Evolutionary conservation across 2,329 filamentous ascomycete genomes (phyloP), one percentile per base, ranked within the genome.

Genomic region (Xylariales sp.): DNA sequence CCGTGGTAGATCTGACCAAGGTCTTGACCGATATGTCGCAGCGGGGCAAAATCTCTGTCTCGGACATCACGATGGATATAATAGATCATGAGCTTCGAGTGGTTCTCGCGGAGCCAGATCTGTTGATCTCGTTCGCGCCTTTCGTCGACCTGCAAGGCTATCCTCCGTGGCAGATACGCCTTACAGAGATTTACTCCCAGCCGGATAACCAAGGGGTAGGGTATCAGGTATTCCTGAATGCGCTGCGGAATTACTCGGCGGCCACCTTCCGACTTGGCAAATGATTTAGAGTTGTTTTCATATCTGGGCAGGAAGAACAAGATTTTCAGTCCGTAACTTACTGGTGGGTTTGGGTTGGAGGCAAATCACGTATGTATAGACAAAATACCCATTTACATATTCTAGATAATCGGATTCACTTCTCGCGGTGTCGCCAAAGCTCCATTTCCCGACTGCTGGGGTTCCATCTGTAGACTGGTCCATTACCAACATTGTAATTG

Each of bases 1-100:
- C 91, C 4, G 78, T 98, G 45, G 90, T 98, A 28, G 93, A 98
- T 61, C 75, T 98, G 31, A 98, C 93, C 29, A 88, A 90, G 56
- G 97, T 94, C 1, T 72, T 98, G 16, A 80, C 91, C 5, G 88
- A 95, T 56, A 97, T 98, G 93, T 86, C 88, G 6, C 93, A 97
- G 61, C 81, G 83, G 50, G 81, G 81, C 41, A 96, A 95, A 63
- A 74, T 98, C 12, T 78, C 78, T 2, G 76, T 87, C 1, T 72
- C 79, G 21, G 90, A 98, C 57, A 90, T 98, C 54, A 89, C 81
- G 40, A 74, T 76, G 35, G 88, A 96, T 45, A 69, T 98, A 35
- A 82, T 98, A 37, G 89, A 97, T 55, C 85, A 88, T 5, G 93
- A 98, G 63, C 74, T 98, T 35, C 85, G 69, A 12, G 78, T 83